phyloP scores from a whole-genome alignment of 2,329 filamentous ascomycete species.

The Trichoderma sp. region DNA sequence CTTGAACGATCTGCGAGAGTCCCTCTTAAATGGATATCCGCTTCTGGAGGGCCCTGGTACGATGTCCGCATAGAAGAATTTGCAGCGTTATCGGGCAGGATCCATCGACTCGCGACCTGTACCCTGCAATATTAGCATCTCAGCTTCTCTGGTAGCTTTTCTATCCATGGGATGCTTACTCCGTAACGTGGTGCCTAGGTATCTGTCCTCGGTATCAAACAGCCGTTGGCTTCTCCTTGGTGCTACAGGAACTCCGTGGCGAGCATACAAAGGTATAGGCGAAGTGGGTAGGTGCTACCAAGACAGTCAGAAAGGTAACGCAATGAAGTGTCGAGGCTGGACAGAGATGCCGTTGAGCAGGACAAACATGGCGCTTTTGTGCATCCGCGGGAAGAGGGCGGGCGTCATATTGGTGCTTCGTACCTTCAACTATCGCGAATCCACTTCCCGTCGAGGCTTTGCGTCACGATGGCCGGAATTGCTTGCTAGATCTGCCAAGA shows the following conservation, averaged over 20 bases:
- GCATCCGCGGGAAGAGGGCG: constrained; percentile 3
- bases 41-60: not conserved
- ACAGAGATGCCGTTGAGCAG: not conserved
- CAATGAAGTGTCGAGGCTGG: not conserved
- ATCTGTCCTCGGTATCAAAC: constrained; percentile 11
- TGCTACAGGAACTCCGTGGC: not conserved
- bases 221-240: not conserved
- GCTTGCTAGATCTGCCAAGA: constrained; percentile 3
- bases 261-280: not conserved
- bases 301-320: not conserved
- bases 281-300: not conserved
- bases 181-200: not conserved
- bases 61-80: not conserved
- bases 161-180: not conserved
- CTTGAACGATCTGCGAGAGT: not conserved
- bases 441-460: constrained; percentile 4
- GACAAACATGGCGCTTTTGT: constrained; percentile 16
- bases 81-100: not conserved
- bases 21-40: constrained; percentile 3
- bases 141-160: not conserved
- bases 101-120: not conserved
- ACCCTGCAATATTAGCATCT: constrained; percentile 9
- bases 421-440: constrained; percentile 13
- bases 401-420: constrained; percentile 7
- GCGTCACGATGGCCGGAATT: constrained; percentile 4